These are phyloP conservation scores for Kwoniella shivajii DNA, from an alignment of 1,284 basidiomycete species.

Conservation along the genomic window DNA sequence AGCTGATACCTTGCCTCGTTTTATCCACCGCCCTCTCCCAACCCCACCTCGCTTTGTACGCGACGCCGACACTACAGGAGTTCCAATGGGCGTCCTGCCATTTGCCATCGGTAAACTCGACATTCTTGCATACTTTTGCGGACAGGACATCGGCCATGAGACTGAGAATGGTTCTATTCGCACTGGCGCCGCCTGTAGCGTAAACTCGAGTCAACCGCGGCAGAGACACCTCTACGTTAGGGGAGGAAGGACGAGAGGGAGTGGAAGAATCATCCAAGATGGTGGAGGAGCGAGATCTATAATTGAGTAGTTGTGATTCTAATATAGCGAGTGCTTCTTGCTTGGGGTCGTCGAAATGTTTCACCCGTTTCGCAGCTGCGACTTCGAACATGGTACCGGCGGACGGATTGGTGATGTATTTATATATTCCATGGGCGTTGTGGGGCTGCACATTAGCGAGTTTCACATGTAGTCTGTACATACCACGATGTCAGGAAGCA, in stretches of 20 bases:
- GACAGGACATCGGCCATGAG: conserved; percentile 76
- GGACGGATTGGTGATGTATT: conserved; percentile 33
- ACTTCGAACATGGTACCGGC: conserved; percentile 22
- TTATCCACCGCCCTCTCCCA: conserved; percentile 31
- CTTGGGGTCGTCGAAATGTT: conserved; percentile 48
- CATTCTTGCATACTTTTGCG: conserved; percentile 63
- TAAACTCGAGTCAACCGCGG: conserved; percentile 68
- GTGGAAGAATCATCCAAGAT: conserved; percentile 67
- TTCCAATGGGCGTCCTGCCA: conserved; percentile 47
- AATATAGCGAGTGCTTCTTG: conserved; percentile 79
- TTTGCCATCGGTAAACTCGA: conserved; percentile 29
- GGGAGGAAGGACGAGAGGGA: conserved; percentile 19
- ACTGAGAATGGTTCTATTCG: conserved; percentile 72
- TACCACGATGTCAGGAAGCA: conserved; percentile 61
- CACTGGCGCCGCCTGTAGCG: conserved; percentile 77
- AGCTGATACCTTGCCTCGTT: conserved; percentile 22
- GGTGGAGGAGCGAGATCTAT: conserved; percentile 38
- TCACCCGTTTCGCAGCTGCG: conserved; percentile 26
- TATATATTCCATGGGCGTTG: conserved; percentile 41
- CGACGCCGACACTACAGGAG: conserved; percentile 50
- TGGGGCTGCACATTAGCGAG: conserved; percentile 30
- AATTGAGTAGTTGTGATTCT: conserved; percentile 74
- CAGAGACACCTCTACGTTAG: conserved; percentile 39
- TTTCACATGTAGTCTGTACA: conserved; percentile 65
- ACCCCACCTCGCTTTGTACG: conserved; percentile 52